These are phyloP conservation scores for Xylariaceae sp. DNA, from an alignment of 2,329 filamentous ascomycete genomes.

Conservation along the genomic window DNA sequence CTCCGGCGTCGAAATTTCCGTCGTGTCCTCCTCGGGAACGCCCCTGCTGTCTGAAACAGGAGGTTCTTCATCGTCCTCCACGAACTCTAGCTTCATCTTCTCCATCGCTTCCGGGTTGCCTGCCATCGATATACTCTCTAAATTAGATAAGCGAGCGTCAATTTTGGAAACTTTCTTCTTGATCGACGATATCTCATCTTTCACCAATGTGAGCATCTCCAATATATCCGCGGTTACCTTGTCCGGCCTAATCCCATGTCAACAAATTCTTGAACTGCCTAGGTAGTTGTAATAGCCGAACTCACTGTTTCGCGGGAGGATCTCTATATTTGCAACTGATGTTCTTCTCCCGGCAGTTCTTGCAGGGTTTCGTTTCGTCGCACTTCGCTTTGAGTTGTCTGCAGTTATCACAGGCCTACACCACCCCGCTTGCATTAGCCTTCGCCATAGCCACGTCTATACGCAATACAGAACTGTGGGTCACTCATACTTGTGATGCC, in stretches of 20 bases:
- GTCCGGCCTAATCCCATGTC: conserved; percentile 44
- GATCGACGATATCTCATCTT: conserved; percentile 33
- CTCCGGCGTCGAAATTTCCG: conserved; percentile 30
- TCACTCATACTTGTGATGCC: conserved; percentile 53
- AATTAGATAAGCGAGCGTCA: conserved; percentile 34
- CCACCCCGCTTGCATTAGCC: conserved; percentile 23
- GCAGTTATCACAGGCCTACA: conserved; percentile 84
- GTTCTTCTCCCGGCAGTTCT: conserved; percentile 83
- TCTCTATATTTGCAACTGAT: conserved; percentile 85
- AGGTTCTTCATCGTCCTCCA: conserved; percentile 33
- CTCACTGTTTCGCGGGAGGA: conserved; percentile 85
- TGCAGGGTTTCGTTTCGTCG: conserved; percentile 78
- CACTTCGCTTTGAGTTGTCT: conserved; percentile 86
- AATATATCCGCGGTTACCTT: conserved; percentile 59
- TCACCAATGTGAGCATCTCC: conserved; percentile 44
- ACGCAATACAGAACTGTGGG: neutral
- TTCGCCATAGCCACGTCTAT: neutral
- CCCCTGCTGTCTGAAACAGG: conserved; percentile 21
- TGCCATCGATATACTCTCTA: conserved; percentile 36
- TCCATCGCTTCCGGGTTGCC: conserved; percentile 26
- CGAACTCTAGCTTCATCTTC: conserved; percentile 32
- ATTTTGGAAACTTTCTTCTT: conserved; percentile 25
- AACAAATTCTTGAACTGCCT: neutral
- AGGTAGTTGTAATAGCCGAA: conserved; percentile 18
- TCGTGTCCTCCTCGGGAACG: conserved; percentile 19